These are phyloP conservation scores for Verticillium klebahnii DNA, from an alignment of 2,329 filamentous ascomycete genomes.

Conservation along the genomic window DNA sequence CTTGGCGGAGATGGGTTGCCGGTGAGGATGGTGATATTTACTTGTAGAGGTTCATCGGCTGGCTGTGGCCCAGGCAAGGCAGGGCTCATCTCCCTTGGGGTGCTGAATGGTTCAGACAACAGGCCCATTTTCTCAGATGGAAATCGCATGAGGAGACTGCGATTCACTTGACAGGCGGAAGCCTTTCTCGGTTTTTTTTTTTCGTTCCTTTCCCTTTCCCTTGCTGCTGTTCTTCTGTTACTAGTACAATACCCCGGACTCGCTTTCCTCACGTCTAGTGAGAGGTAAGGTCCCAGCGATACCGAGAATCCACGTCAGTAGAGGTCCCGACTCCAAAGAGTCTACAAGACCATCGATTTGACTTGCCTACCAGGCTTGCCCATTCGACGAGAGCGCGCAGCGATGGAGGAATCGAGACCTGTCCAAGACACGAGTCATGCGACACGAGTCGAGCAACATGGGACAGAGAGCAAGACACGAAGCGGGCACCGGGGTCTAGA, in stretches of 20 bases:
- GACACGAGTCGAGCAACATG: neutral
- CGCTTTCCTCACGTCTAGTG: conserved; percentile 10
- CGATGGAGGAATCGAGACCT: neutral
- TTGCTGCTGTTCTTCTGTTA: neutral
- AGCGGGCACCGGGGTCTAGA: neutral
- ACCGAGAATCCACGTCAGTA: neutral
- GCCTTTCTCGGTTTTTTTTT: neutral
- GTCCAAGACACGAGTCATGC: neutral
- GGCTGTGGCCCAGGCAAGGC: neutral
- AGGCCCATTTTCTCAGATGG: neutral
- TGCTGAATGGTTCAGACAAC: neutral
- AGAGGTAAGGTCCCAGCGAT: conserved; percentile 13
- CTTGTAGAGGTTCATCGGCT: conserved; percentile 38
- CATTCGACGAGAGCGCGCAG: neutral
- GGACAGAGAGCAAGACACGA: neutral
- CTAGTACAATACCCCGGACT: conserved; percentile 10
- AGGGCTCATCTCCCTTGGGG: neutral
- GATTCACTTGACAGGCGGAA: neutral
- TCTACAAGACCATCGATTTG: neutral
- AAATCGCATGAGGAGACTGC: neutral
- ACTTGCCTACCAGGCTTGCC: neutral
- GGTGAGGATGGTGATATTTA: conserved; percentile 93
- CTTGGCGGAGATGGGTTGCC: conserved; percentile 82
- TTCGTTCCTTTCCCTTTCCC: neutral
- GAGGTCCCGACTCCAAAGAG: neutral